Evolutionary conservation across 345 rosid genomes (phyloP).

Genomic region (Litchi chinensis): DNA sequence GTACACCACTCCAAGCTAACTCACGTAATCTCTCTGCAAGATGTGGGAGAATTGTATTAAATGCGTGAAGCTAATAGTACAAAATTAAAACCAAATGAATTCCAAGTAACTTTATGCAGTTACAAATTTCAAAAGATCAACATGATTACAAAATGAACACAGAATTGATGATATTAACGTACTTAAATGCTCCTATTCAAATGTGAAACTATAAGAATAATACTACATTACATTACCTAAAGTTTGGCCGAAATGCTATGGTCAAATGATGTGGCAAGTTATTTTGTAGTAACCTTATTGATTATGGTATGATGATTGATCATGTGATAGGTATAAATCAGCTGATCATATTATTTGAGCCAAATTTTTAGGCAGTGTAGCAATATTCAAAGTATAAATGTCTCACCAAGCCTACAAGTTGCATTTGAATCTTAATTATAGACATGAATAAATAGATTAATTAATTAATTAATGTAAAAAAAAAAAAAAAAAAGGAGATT

Average conservation of each 20-base stretch:
- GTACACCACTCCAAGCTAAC: constrained; percentile 97
- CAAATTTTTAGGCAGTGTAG: too few relatives aligned
- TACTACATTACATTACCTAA: too few relatives aligned
- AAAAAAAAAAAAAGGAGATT: neutral
- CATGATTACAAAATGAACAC: neutral
- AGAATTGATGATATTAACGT: neutral
- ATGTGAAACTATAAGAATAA: neutral
- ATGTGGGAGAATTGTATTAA: neutral
- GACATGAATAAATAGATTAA: too few relatives aligned
- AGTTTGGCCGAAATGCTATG: too few relatives aligned
- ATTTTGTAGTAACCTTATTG: too few relatives aligned
- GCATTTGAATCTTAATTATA: neutral
- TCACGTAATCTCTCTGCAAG: constrained; percentile 81
- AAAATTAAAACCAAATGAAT: neutral
- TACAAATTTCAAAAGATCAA: neutral
- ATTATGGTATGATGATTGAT: too few relatives aligned
- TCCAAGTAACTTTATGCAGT: neutral
- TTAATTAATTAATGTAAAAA: too few relatives aligned
- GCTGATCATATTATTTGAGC: too few relatives aligned
- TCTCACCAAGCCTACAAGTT: neutral
- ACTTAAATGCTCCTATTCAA: neutral
- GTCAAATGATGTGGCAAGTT: too few relatives aligned
- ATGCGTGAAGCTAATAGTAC: neutral
- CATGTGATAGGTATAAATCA: too few relatives aligned
- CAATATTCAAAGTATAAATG: neutral